phyloP scores from a whole-genome alignment of 495 filamentous ascomycete species.

The Lasiosphaeria ovina region DNA sequence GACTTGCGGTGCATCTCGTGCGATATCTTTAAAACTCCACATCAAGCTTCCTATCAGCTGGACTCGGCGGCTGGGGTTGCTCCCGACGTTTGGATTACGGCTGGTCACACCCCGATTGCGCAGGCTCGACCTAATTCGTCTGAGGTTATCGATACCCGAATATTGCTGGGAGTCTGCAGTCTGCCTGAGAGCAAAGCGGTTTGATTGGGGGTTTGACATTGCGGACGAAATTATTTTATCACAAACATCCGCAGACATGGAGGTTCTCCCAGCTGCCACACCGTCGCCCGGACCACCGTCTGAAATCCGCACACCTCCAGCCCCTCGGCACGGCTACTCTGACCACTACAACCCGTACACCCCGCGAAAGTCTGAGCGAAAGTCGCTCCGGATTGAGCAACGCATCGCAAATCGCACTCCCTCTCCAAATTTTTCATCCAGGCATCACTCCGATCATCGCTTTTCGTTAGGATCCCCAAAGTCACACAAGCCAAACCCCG shows the following conservation, averaged over 20 bases:
- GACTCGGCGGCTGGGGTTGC: no score
- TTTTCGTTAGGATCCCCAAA: conserved; percentile 31
- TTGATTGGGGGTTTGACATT: neutral
- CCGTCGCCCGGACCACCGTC: conserved; percentile 55
- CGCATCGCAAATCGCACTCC: conserved; percentile 32
- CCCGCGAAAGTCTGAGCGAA: conserved; percentile 57
- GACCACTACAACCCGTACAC: conserved; percentile 71
- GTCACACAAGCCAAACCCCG: conserved; percentile 18
- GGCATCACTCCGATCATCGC: conserved; percentile 27
- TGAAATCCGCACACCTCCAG: conserved; percentile 62
- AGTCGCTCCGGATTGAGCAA: conserved; percentile 30
- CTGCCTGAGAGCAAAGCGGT: neutral
- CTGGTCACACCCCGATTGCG: no score
- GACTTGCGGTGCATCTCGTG: no score
- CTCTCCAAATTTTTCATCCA: conserved; percentile 41
- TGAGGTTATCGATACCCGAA: no score
- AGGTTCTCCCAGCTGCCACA: conserved; percentile 40
- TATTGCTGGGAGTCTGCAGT: no score
- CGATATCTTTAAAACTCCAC: no score
- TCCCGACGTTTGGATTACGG: no score
- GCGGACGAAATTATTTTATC: neutral
- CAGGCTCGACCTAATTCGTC: no score
- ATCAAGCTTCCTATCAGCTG: no score
- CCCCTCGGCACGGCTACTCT: conserved; percentile 68
- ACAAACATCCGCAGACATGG: neutral